Base-by-base conservation (phyloP, 495 filamentous ascomycete species). In the Penicillium psychrofluorescens region DNA sequence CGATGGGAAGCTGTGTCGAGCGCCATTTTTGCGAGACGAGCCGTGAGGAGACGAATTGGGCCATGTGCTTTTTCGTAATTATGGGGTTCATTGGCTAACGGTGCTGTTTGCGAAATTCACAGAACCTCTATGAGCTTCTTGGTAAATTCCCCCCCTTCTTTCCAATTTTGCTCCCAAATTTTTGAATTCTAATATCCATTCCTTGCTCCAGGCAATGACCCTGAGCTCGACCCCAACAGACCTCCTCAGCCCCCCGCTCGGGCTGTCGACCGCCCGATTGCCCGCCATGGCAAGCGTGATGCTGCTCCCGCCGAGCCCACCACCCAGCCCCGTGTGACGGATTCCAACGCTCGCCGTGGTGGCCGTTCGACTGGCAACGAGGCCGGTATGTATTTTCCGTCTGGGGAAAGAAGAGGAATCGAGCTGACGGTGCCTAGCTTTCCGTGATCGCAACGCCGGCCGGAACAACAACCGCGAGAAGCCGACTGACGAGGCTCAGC, bases 101-200 rank as follows among this genome's bases (percentile, higher is more conserved):
- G 22, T 3, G 22, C 22, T 22, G 22, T 22, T 22, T 22, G 22
- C 22, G 10, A 36, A 1, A 2, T 14, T 28, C 39, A 55, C 47
- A 71, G 88, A 94, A 94, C 75, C 76, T 80, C 49, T 94, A 81
- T 77, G 86, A 87, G 77, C 77, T 88, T 72, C 87, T 94, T 74
- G 87, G 88, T 92, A 84, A 62, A 61, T 56, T 51, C 58, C 53
- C 61, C 4, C 22, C 58, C 49, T 54, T 51, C 56, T 45, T 60
- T 47, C 51, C n/a, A 49, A 50, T 54, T 53, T 38, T 35, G 49
- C 40, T 39, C 14, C 15, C 32, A 14, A 22, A 22, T 4, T 4
- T 22, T 22, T 4, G 22, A 6, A 4, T 4, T 22, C 49, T 55
- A 48, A 56, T 44, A 28, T 36, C 50, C 42, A 29, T 51, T 45